Evolutionary conservation across 352 stramenopile genomes (phyloP).

Genomic region (Phytophthora ohioensis): DNA sequence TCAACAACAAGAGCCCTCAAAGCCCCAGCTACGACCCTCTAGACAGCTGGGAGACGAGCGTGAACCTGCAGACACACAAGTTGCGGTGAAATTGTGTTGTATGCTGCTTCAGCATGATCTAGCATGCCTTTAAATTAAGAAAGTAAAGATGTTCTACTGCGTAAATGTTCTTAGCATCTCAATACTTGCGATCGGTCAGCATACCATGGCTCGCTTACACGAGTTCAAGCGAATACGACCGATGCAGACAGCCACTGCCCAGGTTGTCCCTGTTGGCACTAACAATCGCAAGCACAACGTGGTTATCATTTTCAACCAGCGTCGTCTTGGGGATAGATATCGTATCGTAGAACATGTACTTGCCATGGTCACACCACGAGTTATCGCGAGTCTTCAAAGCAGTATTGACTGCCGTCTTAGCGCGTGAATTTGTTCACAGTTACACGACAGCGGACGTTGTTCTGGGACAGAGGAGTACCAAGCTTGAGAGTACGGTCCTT

Average conservation of each 20-base stretch:
- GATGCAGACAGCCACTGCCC: constrained; percentile 54
- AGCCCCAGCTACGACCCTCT: not conserved
- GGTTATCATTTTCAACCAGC: constrained; percentile 46
- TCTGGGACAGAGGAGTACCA: constrained; percentile 55
- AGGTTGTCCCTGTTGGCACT: constrained; percentile 52
- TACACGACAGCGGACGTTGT: constrained; percentile 47
- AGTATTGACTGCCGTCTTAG: constrained; percentile 33
- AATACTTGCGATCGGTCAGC: not conserved
- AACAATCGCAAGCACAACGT: constrained; percentile 46
- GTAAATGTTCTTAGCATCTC: no score
- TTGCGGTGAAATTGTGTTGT: no score
- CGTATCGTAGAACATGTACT: constrained; percentile 63
- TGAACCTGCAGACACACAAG: no score
- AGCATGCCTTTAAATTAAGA: no score
- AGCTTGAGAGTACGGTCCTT: constrained; percentile 47
- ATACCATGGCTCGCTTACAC: no score
- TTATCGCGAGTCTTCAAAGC: constrained; percentile 58
- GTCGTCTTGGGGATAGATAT: constrained; percentile 43
- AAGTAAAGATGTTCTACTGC: no score
- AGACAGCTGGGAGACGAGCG: constrained; percentile 8
- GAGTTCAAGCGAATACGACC: constrained; percentile 61
- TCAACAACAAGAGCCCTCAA: no score
- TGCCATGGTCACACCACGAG: constrained; percentile 50
- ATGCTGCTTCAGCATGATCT: no score
- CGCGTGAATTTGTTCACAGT: constrained; percentile 51